Conservation (phyloP, 805 yeast genomes). For the Tetrapisispora namnaoensis region DNA sequence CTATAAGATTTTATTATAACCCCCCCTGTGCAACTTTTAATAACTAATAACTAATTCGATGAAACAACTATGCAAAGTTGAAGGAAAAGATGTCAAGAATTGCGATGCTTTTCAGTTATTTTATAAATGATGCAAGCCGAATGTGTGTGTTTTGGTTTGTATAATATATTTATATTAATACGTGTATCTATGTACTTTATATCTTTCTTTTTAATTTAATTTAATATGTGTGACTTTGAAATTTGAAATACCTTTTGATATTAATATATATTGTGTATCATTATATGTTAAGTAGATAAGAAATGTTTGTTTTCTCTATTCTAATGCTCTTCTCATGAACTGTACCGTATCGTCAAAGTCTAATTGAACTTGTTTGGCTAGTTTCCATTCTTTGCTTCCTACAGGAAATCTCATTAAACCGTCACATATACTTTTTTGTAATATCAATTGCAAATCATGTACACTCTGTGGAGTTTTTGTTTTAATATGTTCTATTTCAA, state of each 20-base stretch:
- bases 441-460: slow-evolving; percentile 23
- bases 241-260: not conserved
- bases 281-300: too few relatives aligned
- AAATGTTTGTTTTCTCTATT: slow-evolving; percentile 7
- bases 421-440: slow-evolving; percentile 26
- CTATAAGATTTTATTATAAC: not conserved
- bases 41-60: slow-evolving; percentile 1
- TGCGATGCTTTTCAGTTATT: too few relatives aligned
- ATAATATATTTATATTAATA: not conserved
- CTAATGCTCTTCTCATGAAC: slow-evolving; percentile 29
- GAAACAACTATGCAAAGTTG: not conserved
- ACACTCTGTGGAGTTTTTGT: slow-evolving; percentile 24
- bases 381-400: slow-evolving; percentile 19
- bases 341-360: slow-evolving; percentile 29
- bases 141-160: not conserved
- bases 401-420: slow-evolving; percentile 19
- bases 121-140: not conserved
- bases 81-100: not conserved
- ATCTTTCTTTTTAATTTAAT: not conserved
- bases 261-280: not conserved
- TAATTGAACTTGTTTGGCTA: slow-evolving; percentile 21
- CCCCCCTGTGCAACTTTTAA: not conserved
- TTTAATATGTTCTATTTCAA: slow-evolving; percentile 16
- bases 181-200: too few relatives aligned
- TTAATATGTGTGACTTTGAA: not conserved